These are phyloP conservation scores for Gypsophila paniculata DNA, from an alignment of 179 eudicot species.

Conservation along the genomic window DNA sequence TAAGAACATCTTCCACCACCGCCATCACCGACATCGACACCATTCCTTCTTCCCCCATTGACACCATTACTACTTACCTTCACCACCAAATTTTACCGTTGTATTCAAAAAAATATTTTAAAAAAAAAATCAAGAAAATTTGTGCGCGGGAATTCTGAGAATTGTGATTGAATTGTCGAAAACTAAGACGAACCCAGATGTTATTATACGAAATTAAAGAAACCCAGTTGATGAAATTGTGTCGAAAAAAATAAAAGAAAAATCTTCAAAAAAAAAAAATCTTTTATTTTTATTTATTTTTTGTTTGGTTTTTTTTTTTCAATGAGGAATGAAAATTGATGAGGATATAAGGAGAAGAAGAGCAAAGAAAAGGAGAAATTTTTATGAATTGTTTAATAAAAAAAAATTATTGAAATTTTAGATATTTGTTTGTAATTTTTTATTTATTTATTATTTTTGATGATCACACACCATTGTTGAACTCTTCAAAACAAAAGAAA, in stretches of 20 bases:
- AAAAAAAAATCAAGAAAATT: conserved; percentile 5
- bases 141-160: neutral
- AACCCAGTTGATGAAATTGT: conserved; percentile 17
- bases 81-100: conserved; percentile 13
- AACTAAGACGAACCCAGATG: conserved; percentile 19
- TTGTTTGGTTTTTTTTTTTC: neutral
- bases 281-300: neutral
- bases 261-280: neutral
- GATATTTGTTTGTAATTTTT: neutral
- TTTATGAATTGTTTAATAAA: too few relatives aligned
- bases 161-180: conserved; percentile 15
- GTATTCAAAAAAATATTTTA: neutral
- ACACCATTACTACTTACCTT: conserved; percentile 24
- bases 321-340: conserved; percentile 16
- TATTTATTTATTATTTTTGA: too few relatives aligned
- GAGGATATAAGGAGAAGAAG: conserved; percentile 14
- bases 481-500: conserved; percentile 11
- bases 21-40: conserved; percentile 58
- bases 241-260: too few relatives aligned
- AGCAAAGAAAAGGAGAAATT: neutral
- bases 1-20: conserved; percentile 79
- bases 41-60: conserved; percentile 56
- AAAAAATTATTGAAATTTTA: neutral
- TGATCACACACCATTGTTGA: conserved; percentile 32
- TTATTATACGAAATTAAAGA: conserved; percentile 14